Conservation (phyloP, 2,329 filamentous ascomycete genomes). For the Trematosphaeria pertusa region DNA sequence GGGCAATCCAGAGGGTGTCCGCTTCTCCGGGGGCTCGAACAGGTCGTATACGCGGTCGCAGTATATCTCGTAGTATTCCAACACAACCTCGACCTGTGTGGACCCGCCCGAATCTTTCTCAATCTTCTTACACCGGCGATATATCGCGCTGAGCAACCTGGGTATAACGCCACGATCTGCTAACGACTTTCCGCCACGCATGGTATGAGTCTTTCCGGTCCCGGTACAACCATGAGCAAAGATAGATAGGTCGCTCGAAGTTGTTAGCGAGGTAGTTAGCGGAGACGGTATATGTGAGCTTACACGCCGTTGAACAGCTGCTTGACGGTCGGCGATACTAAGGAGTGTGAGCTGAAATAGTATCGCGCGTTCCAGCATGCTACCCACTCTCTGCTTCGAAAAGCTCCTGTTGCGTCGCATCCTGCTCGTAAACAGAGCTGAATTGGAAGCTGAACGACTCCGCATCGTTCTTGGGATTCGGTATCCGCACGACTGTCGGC, state of each 20-base stretch:
- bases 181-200: slow-evolving; percentile 88
- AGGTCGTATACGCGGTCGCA: slow-evolving; percentile 95
- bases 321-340: slow-evolving; percentile 89
- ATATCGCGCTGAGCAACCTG: slow-evolving; percentile 82
- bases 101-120: slow-evolving; percentile 76
- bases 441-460: slow-evolving; percentile 96
- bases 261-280: slow-evolving; percentile 1
- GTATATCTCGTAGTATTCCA: slow-evolving; percentile 97
- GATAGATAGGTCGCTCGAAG: slow-evolving; percentile 62
- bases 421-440: slow-evolving; percentile 86
- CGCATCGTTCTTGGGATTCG: slow-evolving; percentile 88
- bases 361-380: background rate
- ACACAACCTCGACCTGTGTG: slow-evolving; percentile 73
- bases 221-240: slow-evolving; percentile 95
- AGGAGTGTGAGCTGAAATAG: slow-evolving; percentile 22
- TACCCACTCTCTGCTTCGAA: slow-evolving; percentile 84
- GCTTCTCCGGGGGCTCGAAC: slow-evolving; percentile 86
- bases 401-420: slow-evolving; percentile 81
- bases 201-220: slow-evolving; percentile 94
- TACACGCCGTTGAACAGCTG: slow-evolving; percentile 83
- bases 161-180: slow-evolving; percentile 89
- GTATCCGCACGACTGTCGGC: slow-evolving; percentile 79
- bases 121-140: slow-evolving; percentile 83
- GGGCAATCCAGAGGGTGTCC: slow-evolving; percentile 79
- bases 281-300: slow-evolving; percentile 62